Evolutionary conservation across 1,139 yeast species (phyloP).

Genomic region (Taphrina confusa): DNA sequence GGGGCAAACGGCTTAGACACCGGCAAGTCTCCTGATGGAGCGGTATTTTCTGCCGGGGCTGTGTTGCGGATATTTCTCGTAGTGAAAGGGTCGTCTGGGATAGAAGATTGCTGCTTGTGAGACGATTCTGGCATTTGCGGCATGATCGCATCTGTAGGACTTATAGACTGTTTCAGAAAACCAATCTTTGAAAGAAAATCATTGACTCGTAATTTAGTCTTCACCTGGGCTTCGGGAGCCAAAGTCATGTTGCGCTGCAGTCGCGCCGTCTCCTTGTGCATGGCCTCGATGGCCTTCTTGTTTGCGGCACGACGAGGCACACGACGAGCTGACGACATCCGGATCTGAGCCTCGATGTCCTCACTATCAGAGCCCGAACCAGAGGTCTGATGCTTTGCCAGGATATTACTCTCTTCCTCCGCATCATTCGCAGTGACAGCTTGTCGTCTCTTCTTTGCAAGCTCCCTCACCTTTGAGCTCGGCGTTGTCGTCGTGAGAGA

Average conservation of each 20-base stretch:
- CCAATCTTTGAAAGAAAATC: slow-evolving; percentile 41
- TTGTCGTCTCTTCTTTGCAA: slow-evolving; percentile 6
- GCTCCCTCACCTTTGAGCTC: background rate
- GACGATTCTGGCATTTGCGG: background rate
- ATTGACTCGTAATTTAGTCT: slow-evolving; percentile 42
- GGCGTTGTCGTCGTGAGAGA: background rate
- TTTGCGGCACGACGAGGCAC: slow-evolving; percentile 36
- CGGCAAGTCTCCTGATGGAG: background rate
- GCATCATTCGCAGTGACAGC: background rate
- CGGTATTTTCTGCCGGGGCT: background rate
- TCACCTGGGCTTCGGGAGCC: slow-evolving; percentile 43
- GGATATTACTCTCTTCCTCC: background rate
- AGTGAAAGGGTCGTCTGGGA: background rate
- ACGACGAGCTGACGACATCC: slow-evolving; percentile 32
- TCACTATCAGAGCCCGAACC: slow-evolving; percentile 28
- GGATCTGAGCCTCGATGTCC: slow-evolving; percentile 27
- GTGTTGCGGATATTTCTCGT: background rate
- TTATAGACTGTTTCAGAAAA: background rate
- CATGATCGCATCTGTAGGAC: background rate
- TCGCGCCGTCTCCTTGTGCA: slow-evolving; percentile 45
- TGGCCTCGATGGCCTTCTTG: slow-evolving; percentile 45
- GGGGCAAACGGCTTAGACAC: slow-evolving; percentile 2
- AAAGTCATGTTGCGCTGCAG: slow-evolving; percentile 44
- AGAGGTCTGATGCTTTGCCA: background rate
- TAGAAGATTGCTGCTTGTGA: background rate